Evolutionary conservation across 2,329 filamentous ascomycete species (phyloP), one percentile per base, ranked within the genome.

Genomic region (Alternaria ethzedia): DNA sequence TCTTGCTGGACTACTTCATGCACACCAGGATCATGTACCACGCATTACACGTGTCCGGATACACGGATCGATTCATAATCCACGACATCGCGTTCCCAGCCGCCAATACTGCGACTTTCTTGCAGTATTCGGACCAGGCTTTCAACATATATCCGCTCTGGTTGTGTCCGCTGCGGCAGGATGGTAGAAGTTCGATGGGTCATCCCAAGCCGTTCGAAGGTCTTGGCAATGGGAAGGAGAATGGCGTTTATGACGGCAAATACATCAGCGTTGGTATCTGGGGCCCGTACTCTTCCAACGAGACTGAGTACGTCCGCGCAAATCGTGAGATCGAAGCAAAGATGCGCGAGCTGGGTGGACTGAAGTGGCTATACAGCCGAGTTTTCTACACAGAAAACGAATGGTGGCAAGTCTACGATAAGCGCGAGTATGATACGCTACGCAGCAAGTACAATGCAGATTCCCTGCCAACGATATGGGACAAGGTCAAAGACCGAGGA

Each of bases 301-400:
- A 80, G 57, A 78, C 80, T 1, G 83, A 84, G n/a, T 94, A 94
- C 72, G 83, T 94, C 2, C 76, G 80, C 43, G 87, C 88, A 70
- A 96, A 96, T 79, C 86, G 90, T 30, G 85, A 84, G 46, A 84
- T 96, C 20, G 93, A 96, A 81, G 81, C 83, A 20, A 90, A 91
- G 74, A 86, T 94, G 5, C 83, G 83, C 51, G 84, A 88, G 67
- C 85, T 96, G 1, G 89, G 89, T 50, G 93, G 93, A 3, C 88
- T 91, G 83, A 96, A 96, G 82, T 96, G 92, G 91, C 83, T 96
- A 12, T 96, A 97, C 79, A 92, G 93, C 3, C 91, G 95, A 73
- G 91, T 92, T 0, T 96, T 94, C 81, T 96, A 96, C 78, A 85
- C 86, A n/a, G 86, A 91, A 74, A 81, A 85, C 0, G 88, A 91